These are phyloP conservation scores for Singerocomus rubriflavus DNA, from an alignment of 1,284 basidiomycete species.

Conservation along the genomic window DNA sequence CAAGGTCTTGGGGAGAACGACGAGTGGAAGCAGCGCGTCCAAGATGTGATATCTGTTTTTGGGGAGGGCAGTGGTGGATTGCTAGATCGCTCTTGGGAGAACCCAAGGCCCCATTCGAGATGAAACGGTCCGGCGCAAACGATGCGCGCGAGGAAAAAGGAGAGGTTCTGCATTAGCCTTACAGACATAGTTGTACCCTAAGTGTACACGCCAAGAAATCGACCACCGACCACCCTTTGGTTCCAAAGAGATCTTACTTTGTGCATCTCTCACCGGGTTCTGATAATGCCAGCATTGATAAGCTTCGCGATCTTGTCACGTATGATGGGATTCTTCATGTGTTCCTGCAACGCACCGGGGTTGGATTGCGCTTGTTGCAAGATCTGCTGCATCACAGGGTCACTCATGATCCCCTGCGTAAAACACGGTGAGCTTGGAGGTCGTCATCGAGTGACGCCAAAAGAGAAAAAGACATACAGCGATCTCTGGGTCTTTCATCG, in stretches of 20 bases:
- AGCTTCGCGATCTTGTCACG: slow-evolving; percentile 89
- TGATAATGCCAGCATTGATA: slow-evolving; percentile 91
- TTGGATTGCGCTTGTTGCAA: slow-evolving; percentile 92
- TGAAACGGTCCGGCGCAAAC: not conserved
- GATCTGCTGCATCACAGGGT: slow-evolving; percentile 92
- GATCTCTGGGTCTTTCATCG: slow-evolving; percentile 97
- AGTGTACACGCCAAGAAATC: slow-evolving; percentile 17
- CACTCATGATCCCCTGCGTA: slow-evolving; percentile 72
- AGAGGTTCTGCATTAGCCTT: slow-evolving; percentile 22
- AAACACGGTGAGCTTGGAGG: slow-evolving; percentile 7
- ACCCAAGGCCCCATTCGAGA: slow-evolving; percentile 33
- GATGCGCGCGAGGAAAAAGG: not conserved
- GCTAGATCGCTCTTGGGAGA: slow-evolving; percentile 66
- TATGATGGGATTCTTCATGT: slow-evolving; percentile 94
- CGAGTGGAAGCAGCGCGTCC: slow-evolving; percentile 49
- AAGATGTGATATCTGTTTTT: slow-evolving; percentile 46
- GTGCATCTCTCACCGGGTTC: slow-evolving; percentile 50
- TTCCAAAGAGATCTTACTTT: slow-evolving; percentile 6
- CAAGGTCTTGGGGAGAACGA: slow-evolving; percentile 33
- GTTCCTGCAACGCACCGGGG: slow-evolving; percentile 89
- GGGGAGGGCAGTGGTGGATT: slow-evolving; percentile 42
- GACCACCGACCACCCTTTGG: not conserved
- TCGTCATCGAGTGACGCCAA: not conserved
- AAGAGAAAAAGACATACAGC: slow-evolving; percentile 53
- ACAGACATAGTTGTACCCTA: slow-evolving; percentile 25